Conservation (phyloP, 345 rosid genomes). For the Melastoma malabathricum region DNA sequence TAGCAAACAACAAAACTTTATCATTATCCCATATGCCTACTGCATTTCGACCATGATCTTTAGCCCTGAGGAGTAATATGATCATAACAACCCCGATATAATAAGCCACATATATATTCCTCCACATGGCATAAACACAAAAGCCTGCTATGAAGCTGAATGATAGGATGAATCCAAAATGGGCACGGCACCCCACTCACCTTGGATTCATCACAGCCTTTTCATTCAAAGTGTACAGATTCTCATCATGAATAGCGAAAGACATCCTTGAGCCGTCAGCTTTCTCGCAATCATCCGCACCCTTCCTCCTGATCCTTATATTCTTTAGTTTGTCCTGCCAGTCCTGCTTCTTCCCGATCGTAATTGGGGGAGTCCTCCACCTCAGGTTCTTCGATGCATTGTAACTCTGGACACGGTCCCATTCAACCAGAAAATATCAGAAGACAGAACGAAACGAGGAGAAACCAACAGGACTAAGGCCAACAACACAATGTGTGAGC, state of each 20-base stretch:
- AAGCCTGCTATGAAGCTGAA: conserved; percentile 1
- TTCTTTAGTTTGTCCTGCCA: conserved; percentile 77
- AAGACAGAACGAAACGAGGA: too few relatives aligned
- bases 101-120: neutral
- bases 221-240: conserved; percentile 38
- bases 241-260: conserved; percentile 54
- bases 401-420: conserved; percentile 22
- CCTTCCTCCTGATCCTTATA: conserved; percentile 56
- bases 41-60: too few relatives aligned
- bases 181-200: conserved; percentile 16
- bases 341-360: conserved; percentile 50
- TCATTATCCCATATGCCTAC: too few relatives aligned
- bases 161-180: neutral
- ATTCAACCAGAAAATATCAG: neutral
- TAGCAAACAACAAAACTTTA: too few relatives aligned
- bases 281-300: conserved; percentile 44
- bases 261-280: conserved; percentile 53
- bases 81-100: neutral
- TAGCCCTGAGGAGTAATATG: too few relatives aligned
- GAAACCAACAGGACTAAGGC: too few relatives aligned
- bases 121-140: neutral
- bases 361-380: conserved; percentile 40
- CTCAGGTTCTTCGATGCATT: conserved; percentile 40
- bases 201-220: conserved; percentile 73
- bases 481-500: too few relatives aligned